Percentiles rank a stretch among this genome's conserved stretches.
Conservation (phyloP, 371 early-diverging fungal species). For the Nosema muscidifuracis region DNA sequence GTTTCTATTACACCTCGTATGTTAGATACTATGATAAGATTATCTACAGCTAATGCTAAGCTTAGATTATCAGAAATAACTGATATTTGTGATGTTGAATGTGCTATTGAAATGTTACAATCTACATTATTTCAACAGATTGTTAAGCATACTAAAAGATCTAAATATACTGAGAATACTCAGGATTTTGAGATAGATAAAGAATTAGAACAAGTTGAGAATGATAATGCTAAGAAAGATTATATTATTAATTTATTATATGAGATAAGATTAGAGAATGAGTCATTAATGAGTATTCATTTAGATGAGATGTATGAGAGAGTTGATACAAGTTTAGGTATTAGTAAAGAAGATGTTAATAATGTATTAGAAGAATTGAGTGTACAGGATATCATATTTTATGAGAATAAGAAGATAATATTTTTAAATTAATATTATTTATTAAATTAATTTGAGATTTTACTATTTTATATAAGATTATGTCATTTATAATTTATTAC, state of each 20-base stretch:
- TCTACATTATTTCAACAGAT: slow-evolving; percentile 50
- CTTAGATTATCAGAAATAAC: slow-evolving; percentile 70
- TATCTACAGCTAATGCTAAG: slow-evolving; percentile 95
- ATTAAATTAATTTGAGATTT: too few relatives aligned
- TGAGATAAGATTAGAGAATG: slow-evolving; percentile 7
- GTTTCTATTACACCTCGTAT: slow-evolving; percentile 90
- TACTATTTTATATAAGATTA: too few relatives aligned
- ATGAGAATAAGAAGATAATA: slow-evolving; percentile 21
- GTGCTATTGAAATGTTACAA: slow-evolving; percentile 53
- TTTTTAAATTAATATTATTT: slow-evolving; percentile 30
- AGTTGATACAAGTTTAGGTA: neutral
- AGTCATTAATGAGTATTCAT: neutral
- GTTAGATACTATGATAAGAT: slow-evolving; percentile 91
- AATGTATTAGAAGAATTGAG: slow-evolving; percentile 26
- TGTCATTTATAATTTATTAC: too few relatives aligned
- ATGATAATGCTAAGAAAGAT: slow-evolving; percentile 25
- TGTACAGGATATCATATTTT: slow-evolving; percentile 18
- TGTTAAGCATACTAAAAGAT: slow-evolving; percentile 8
- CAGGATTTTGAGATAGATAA: slow-evolving; percentile 14
- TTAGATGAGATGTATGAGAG: neutral
- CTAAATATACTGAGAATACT: slow-evolving; percentile 23
- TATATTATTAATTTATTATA: slow-evolving; percentile 29
- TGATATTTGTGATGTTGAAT: slow-evolving; percentile 63
- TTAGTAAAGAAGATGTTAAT: slow-evolving; percentile 4
- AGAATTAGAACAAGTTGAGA: slow-evolving; percentile 2